Conservation (phyloP, 345 rosid genomes). For the Arabis hirsuta region DNA sequence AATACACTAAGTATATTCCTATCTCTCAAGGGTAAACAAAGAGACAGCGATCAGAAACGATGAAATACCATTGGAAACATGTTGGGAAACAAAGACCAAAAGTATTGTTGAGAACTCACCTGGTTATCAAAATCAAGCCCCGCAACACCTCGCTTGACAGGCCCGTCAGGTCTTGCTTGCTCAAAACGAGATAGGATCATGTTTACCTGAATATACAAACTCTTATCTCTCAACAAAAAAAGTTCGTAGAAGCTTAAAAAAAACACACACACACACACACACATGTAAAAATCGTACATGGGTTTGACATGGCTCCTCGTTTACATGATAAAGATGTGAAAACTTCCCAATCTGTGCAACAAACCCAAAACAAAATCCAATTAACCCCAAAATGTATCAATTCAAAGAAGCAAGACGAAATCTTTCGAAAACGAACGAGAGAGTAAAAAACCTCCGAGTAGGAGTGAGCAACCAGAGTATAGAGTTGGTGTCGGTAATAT, state of each 20-base stretch:
- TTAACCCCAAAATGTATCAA: neutral
- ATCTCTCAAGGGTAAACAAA: constrained; percentile 7
- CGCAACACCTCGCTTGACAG: constrained; percentile 65
- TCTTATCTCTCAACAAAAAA: neutral
- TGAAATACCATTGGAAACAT: constrained; percentile 2
- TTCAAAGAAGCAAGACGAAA: neutral
- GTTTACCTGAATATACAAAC: constrained; percentile 44
- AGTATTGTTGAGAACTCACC: constrained; percentile 48
- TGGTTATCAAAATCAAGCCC: constrained; percentile 77
- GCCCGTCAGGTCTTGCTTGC: neutral
- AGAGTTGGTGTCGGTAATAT: constrained; percentile 57
- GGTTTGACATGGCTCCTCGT: constrained; percentile 59
- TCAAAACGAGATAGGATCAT: constrained; percentile 15
- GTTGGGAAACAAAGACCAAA: neutral
- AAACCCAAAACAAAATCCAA: constrained; percentile 11
- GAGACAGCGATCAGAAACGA: neutral
- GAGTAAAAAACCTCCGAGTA: constrained; percentile 59
- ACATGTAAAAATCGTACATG: constrained; percentile 49
- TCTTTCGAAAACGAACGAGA: neutral
- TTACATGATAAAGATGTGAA: constrained; percentile 61
- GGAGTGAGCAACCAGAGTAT: constrained; percentile 62
- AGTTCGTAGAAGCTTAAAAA: neutral
- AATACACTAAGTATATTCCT: constrained; percentile 58
- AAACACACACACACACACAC: neutral
- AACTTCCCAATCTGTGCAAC: constrained; percentile 60